Base-by-base conservation (phyloP, 192 early-diverging fungal species). In the Podila verticillata region DNA sequence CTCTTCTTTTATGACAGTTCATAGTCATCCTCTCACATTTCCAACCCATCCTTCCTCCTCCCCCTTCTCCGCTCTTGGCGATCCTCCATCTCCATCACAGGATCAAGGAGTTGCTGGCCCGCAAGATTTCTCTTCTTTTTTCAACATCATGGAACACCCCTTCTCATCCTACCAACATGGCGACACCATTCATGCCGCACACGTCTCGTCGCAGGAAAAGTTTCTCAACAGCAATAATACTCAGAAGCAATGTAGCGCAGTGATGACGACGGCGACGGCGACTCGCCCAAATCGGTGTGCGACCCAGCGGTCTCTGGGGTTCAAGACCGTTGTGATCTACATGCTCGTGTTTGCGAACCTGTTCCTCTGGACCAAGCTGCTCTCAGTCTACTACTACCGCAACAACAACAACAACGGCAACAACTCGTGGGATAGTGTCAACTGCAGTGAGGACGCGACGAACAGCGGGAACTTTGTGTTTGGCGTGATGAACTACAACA, bases 301-400 rank as follows among this genome's bases (percentile, higher is more conserved):
- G 22, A 35, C 26, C 5, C 66, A 57, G 28, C 49, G 61, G 2
- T 17, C 73, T 0, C 34, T 57, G 9, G 73, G 73, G 24, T 70
- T 70, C 57, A 79, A 79, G 24, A 70, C 30, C 20, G 20, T 66
- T n/a, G 57, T 79, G 22, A 71, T 79, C 59, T 79, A 79, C 59
- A 49, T 79, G 15, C 75, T 79, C 54, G 4, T 79, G 8, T 67
- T 79, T 48, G 13, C 70, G 26, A 79, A 79, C 60, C n/a, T 79
- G 57, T 68, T 66, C 4, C 48, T 79, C 19, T 48, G 66, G n/a
- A 67, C 75, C 15, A 70, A 49, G 51, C 13, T 79, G 12, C 26
- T 30, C 49, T 63, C 56, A 15, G 20, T 48, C 22, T 71, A 51
- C 22, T 49, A 29, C 4, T 57, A 24, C 4, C 30, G 58, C 58